A percentile compares a stretch with the other conserved stretches of the same genome.
Conservation (phyloP, 495 filamentous ascomycete species). For the Daldinia caldariorum region DNA sequence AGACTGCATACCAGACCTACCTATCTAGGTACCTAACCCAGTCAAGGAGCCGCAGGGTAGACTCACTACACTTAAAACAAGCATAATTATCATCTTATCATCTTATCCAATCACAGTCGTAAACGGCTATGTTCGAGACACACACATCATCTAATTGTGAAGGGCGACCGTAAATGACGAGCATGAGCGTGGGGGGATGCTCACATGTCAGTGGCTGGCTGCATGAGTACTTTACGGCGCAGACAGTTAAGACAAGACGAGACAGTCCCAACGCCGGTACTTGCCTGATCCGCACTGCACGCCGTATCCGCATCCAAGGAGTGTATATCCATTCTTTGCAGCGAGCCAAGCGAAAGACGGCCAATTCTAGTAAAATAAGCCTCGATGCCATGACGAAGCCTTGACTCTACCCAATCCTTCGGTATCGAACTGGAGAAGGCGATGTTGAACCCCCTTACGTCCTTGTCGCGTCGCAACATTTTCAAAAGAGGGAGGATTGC, state of each 20-base stretch:
- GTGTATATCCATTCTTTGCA: neutral
- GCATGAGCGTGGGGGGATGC: conserved; percentile 1
- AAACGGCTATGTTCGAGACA: neutral
- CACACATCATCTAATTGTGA: neutral
- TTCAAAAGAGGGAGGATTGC: neutral
- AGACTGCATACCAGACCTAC: neutral
- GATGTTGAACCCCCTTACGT: neutral
- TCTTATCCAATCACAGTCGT: conserved; percentile 1
- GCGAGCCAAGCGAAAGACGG: neutral
- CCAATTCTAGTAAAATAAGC: neutral
- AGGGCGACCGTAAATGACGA: conserved; percentile 6
- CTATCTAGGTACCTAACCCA: conserved; percentile 9
- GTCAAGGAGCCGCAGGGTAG: conserved; percentile 5
- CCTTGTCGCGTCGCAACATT: neutral
- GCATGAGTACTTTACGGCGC: neutral
- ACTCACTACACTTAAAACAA: neutral
- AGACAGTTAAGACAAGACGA: neutral
- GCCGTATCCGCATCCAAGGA: neutral
- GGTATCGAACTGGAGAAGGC: neutral
- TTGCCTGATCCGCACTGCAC: neutral
- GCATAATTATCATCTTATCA: conserved; percentile 1
- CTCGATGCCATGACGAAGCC: neutral
- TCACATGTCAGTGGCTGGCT: conserved; percentile 1
- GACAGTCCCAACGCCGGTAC: conserved; percentile 1
- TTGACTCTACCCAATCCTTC: neutral